These are phyloP conservation scores for Mediolabrus comicus DNA, from an alignment of 108 stramenopile genomes.

Conservation along the genomic window DNA sequence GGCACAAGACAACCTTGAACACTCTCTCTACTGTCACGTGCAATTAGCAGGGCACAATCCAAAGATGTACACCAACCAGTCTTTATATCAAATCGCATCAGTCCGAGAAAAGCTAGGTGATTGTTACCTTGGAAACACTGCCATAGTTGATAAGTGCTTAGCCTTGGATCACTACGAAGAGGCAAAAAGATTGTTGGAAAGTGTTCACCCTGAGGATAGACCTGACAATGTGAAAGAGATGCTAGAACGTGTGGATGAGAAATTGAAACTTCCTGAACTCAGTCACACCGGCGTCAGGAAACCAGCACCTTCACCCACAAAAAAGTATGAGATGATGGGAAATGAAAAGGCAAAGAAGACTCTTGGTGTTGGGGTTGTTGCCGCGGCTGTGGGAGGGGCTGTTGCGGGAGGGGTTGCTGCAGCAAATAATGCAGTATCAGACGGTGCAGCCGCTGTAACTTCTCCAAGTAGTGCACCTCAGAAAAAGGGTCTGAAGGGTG, in stretches of 20 bases:
- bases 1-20: slow-evolving; percentile 45
- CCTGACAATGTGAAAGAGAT: slow-evolving; percentile 29
- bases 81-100: slow-evolving; percentile 16
- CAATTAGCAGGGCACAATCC: slow-evolving; percentile 31
- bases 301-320: neutral
- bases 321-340: slow-evolving; percentile 5
- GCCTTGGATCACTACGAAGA: slow-evolving; percentile 43
- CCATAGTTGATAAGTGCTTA: slow-evolving; percentile 24
- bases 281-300: neutral
- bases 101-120: slow-evolving; percentile 43
- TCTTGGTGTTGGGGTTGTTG: slow-evolving; percentile 7
- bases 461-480: neutral
- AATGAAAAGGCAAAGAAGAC: slow-evolving; percentile 12
- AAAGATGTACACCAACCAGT: slow-evolving; percentile 23
- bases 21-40: slow-evolving; percentile 33
- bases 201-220: slow-evolving; percentile 26
- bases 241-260: slow-evolving; percentile 28
- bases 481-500: neutral
- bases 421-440: neutral
- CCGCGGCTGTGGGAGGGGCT: neutral
- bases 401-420: neutral
- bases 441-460: neutral
- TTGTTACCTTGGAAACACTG: slow-evolving; percentile 27
- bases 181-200: slow-evolving; percentile 14
- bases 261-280: slow-evolving; percentile 17